These are phyloP conservation scores for Citrullus amarus DNA, from an alignment of 306 rosid species.

Conservation along the genomic window DNA sequence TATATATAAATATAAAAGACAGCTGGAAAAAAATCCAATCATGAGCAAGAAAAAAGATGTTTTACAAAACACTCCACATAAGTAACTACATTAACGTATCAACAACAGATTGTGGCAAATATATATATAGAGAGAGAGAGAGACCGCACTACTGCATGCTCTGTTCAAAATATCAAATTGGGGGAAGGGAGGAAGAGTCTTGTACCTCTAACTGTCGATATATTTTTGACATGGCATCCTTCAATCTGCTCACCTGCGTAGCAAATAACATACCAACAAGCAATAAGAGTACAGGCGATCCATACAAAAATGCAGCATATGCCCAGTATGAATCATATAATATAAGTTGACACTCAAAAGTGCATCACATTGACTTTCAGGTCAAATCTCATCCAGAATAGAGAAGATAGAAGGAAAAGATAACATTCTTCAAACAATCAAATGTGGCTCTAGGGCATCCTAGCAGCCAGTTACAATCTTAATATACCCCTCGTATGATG, in stretches of 20 bases:
- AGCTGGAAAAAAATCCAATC: too few relatives aligned
- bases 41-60: too few relatives aligned
- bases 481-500: too few relatives aligned
- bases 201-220: constrained; percentile 86
- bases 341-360: background rate
- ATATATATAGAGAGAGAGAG: too few relatives aligned
- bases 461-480: too few relatives aligned
- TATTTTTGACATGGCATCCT: constrained; percentile 84
- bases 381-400: background rate
- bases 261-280: constrained; percentile 11
- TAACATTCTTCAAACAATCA: background rate
- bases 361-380: background rate
- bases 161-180: background rate
- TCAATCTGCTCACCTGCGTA: constrained; percentile 66
- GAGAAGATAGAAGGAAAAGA: background rate
- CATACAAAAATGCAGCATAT: background rate
- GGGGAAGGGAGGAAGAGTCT: background rate
- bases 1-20: too few relatives aligned
- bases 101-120: too few relatives aligned
- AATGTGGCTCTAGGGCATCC: too few relatives aligned
- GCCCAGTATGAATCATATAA: background rate
- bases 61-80: too few relatives aligned
- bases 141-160: background rate
- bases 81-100: too few relatives aligned
- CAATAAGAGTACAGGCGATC: constrained; percentile 10